Evolutionary conservation across 2,329 filamentous ascomycete species (phyloP), one percentile per base, ranked within the genome.

Genomic region (Calcarisporium arbuscula): DNA sequence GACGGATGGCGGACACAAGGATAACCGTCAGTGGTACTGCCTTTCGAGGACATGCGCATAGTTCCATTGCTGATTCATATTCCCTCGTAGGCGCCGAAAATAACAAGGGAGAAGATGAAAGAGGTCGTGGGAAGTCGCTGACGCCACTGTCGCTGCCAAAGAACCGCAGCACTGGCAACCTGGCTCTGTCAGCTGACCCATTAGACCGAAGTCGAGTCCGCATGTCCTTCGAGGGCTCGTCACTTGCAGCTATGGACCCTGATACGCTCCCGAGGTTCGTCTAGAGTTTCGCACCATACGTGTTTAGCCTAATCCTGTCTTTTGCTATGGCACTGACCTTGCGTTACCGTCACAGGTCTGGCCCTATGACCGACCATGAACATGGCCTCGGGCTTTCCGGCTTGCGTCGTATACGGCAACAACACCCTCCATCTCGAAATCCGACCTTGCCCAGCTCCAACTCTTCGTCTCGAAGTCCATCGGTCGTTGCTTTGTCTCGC

Each of bases 341-440:
- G 35, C 38, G 36, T 30, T 40, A 48, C 47, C 40, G 19, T 17
- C 21, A 35, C 58, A 94, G 86, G 68, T 86, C 85, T 52, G 78
- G 87, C 53, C 74, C 94, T 55, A 75, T 94, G 56, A 72, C 79
- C 46, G 88, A 90, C 61, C 86, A 90, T 63, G 88, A 94, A 53
- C 85, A 92, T 70, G 86, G 86, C 49, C 65, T 92, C 43, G 86
- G 86, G 35, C 74, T 82, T 28, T 94, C 87, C 37, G 89, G 92
- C 47, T 74, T 98, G 53, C 83, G 89, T 56, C 84, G 92, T 52
- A 98, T 98, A 59, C 85, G 92, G 57, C 90, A 95, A 61, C 82
- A 88, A 52, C 82, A 83, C 41, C 73, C 58, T 34, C 52, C 77
- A 25, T 67, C 76, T 37, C 72, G 81, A 57, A 69, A 73, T 34